These are phyloP conservation scores for Talaromyces sp. DNA, from an alignment of 2,329 filamentous ascomycete species.

Conservation along the genomic window DNA sequence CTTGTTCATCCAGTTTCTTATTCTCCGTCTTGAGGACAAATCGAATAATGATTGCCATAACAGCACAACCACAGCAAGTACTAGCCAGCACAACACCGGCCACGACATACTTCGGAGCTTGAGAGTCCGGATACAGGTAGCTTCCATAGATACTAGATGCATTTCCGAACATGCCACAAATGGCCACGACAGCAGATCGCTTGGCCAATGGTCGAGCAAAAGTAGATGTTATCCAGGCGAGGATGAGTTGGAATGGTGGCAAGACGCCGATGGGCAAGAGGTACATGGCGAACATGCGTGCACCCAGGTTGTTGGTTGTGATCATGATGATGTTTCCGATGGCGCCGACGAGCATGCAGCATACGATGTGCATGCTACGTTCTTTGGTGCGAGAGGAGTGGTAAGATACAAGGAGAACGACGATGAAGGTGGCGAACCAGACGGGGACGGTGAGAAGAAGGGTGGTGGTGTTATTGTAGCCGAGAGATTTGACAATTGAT, in stretches of 20 bases:
- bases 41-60: neutral
- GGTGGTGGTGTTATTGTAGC: neutral
- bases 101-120: neutral
- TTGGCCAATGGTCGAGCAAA: neutral
- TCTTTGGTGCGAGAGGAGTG: neutral
- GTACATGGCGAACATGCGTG: neutral
- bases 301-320: neutral
- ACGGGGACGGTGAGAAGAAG: neutral
- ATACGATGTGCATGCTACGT: neutral
- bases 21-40: neutral
- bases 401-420: neutral
- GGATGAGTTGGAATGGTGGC: neutral
- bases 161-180: neutral
- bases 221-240: neutral
- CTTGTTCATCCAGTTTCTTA: neutral
- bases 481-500: neutral
- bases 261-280: neutral
- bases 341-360: neutral
- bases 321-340: neutral
- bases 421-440: neutral
- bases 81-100: neutral
- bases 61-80: neutral
- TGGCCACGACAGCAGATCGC: neutral
- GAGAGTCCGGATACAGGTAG: neutral
- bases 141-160: neutral